Percentiles rank a stretch among this genome's conserved stretches.
These are phyloP conservation scores for Trichomonas tenax DNA, from an alignment of 208 protist species.

Conservation along the genomic window DNA sequence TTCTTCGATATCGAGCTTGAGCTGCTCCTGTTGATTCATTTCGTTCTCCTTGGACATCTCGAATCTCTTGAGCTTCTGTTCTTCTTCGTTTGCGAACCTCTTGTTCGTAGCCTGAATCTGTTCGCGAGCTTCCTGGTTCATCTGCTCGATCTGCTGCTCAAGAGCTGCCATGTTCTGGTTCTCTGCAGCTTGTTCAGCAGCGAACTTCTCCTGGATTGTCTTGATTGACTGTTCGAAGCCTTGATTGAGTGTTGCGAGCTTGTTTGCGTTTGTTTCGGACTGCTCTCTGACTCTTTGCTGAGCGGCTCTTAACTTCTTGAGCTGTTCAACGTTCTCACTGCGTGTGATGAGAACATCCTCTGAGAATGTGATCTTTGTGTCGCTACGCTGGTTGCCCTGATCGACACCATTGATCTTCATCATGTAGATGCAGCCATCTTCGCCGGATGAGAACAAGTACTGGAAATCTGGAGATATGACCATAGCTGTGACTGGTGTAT, in stretches of 20 bases:
- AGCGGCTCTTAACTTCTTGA: background rate
- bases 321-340: background rate
- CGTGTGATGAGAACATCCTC: background rate
- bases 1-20: background rate
- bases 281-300: background rate
- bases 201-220: background rate
- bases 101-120: background rate
- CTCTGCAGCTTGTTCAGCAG: background rate
- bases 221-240: background rate
- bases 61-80: background rate
- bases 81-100: background rate
- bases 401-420: background rate
- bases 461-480: background rate
- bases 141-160: background rate
- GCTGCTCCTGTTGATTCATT: background rate
- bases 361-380: background rate
- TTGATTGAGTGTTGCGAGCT: background rate
- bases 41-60: background rate
- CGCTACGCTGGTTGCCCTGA: background rate
- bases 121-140: background rate
- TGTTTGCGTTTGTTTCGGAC: background rate
- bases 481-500: background rate
- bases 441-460: background rate
- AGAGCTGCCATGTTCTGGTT: background rate
- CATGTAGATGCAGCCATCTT: slow-evolving; percentile 7